Evolutionary conservation across 78 protist species (phyloP), one percentile per base, ranked within the genome.

Genomic region (Tieghemostelium lacteum): DNA sequence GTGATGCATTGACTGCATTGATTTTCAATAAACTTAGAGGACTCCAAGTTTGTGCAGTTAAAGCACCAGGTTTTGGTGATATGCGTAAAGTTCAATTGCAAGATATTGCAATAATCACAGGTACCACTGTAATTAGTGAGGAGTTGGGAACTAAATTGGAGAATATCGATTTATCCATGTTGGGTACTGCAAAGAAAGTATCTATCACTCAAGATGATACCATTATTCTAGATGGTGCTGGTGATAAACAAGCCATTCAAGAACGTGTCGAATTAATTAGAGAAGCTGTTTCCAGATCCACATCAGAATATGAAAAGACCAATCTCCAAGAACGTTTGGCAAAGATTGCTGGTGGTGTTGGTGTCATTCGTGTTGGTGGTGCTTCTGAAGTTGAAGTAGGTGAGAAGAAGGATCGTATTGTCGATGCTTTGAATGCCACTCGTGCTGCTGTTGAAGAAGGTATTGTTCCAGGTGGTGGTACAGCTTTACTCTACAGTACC

Each of bases 1-100:
- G 93, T 55, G 99, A 98, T 65, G 99, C 98, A 16, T 95, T 98
- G 52, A 71, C 97, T 67, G 95, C 98, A 20, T 83, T 98, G 34
- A 93, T 97, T 64, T 70, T 97, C 95, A 97, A 98, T 98, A 95
- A 93, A 89, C 75, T 97, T 36, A 88, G 97, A 76, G 96, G 97
- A 26, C 73, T 95, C n/a, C 92, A 88, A 63, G 97, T 96, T 8
- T 85, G 93, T 69, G 99, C 99, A 14, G 98, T 97, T 77, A 97
- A 98, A 96, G 99, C 99, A 20, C 99, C 99, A 28, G 99, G 99
- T 62, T 99, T 97, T 78, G 99, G 99, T 22, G 99, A 99, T 89
- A 73, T 93, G 93, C 93, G 99, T 66, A 96, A 93, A 94, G 95
- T 92, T 71, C 94, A 57, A 34, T 73, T 99, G 69, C 98, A 98